phyloP scores from a whole-genome alignment of 768 basidiomycete species.

The Kwoniella sp. region DNA sequence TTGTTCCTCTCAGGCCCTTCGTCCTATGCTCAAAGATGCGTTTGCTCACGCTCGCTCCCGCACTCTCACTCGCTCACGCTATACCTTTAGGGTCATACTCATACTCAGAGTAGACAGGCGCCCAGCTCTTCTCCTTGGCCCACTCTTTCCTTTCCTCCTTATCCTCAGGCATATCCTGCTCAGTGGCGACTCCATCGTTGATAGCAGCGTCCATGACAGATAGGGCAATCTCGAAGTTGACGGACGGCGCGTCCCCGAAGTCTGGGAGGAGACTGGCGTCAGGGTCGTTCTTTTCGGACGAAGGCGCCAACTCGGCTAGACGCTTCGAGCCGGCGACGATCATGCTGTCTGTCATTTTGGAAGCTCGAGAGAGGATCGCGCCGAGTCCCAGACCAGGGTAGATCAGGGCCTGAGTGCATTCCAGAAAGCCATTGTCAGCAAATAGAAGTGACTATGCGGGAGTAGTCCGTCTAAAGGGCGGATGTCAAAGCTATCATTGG shows the following conservation, averaged over 20 bases:
- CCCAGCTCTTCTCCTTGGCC: conserved; percentile 68
- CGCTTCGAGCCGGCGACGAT: conserved; percentile 74
- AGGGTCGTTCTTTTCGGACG: conserved; percentile 65
- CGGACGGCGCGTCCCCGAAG: conserved; percentile 59
- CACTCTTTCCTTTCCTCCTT: conserved; percentile 57
- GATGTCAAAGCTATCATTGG: too few species aligned
- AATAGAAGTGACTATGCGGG: too few species aligned
- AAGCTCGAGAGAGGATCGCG: conserved; percentile 68
- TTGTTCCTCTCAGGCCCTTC: too few species aligned
- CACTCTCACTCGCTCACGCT: conserved; percentile 6
- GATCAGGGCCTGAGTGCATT: conserved; percentile 63
- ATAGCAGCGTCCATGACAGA: conserved; percentile 79
- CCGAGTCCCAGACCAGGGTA: conserved; percentile 86
- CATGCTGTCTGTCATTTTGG: conserved; percentile 77
- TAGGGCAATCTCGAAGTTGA: conserved; percentile 79
- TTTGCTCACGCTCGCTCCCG: too few species aligned
- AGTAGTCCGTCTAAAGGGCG: too few species aligned
- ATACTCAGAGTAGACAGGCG: conserved; percentile 67
- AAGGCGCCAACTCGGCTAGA: conserved; percentile 76
- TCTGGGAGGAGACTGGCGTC: conserved; percentile 73
- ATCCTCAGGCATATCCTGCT: conserved; percentile 52
- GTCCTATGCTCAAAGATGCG: too few species aligned
- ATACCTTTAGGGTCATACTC: conserved; percentile 65
- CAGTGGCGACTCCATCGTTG: conserved; percentile 68
- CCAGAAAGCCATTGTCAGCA: background rate